Base-by-base conservation (phyloP, 352 stramenopile species). In the Phytophthora hibernalis region DNA sequence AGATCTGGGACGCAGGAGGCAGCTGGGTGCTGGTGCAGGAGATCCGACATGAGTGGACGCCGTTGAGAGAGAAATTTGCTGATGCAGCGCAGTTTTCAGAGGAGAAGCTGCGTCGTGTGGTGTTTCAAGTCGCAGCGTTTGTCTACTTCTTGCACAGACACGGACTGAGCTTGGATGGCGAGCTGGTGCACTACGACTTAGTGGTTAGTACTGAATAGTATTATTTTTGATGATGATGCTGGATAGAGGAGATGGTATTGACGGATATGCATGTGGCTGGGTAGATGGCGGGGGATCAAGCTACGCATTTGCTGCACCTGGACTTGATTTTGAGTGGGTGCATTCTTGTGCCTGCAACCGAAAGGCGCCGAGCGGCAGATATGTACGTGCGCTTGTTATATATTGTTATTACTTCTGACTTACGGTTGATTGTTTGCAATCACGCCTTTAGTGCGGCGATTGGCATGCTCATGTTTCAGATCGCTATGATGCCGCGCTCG, bases 111-210 rank as follows among this genome's bases (percentile, higher is more conserved):
- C 73, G 76, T n/a, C 55, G 59, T 3, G 63, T 82, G 21, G 62
- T 82, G 22, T 89, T 91, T 53, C 76, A 89, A 45, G 57, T 88
- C 15, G 74, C 77, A 11, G 75, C 80, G 13, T 64, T 82, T 26
- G 68, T 91, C 30, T 70, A 91, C 45, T 91, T 88, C 51, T 57
- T 91, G n/a, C 82, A 91, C 51, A 62, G 62, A 16, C 78, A 91
- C 20, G 51, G 51, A 26, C 53, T 89, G 16, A 88, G 78, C 26
- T 63, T 85, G 42, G 79, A 76, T 1, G 82, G 82, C 13, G 78
- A 91, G 55, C 37, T 91, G 30, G 70, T 55, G 40, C 69, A 70
- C n/a, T 73, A 83, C 18, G 70, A 87, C 52, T 62, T 88, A 1
- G 66, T 85, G 77, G 79, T 90, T 40, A 50, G 63, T 65, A 54